These are phyloP conservation scores for Persicaria maculosa DNA, from an alignment of 148 eudicot genomes.

Conservation along the genomic window DNA sequence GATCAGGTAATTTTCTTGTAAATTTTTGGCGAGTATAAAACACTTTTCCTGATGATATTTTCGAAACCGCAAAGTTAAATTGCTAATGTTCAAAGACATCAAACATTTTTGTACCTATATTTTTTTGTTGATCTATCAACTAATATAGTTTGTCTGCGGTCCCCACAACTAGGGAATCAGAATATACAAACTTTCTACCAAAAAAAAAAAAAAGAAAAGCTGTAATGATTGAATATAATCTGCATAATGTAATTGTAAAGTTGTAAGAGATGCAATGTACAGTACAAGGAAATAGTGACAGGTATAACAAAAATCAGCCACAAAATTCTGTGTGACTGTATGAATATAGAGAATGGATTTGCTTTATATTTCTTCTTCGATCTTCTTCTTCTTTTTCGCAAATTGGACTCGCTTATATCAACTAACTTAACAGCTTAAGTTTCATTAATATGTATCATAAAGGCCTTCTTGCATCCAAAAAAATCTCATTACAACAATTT, in stretches of 20 bases:
- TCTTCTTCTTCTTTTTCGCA: too few species aligned
- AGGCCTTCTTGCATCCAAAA: too few species aligned
- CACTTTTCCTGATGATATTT: too few species aligned
- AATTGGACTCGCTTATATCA: too few species aligned
- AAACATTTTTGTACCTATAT: neutral
- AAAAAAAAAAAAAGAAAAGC: neutral
- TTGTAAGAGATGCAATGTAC: neutral
- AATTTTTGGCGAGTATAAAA: too few species aligned
- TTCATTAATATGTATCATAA: too few species aligned
- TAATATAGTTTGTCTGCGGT: neutral
- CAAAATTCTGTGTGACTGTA: neutral
- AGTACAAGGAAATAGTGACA: neutral
- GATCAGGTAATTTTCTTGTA: neutral
- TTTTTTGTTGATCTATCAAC: neutral
- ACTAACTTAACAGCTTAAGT: too few species aligned
- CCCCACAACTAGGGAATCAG: neutral
- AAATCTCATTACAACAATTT: too few species aligned
- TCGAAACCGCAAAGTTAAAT: too few species aligned
- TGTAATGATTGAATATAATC: slow-evolving; percentile 13
- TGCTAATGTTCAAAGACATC: too few species aligned
- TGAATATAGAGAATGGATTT: neutral
- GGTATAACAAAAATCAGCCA: neutral
- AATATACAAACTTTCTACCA: slow-evolving; percentile 9
- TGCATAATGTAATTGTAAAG: neutral
- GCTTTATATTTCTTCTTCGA: neutral